Evolutionary conservation across 306 rosid genomes (phyloP), one percentile per base, ranked within the genome.

Genomic region (Prunus fruticosa): DNA sequence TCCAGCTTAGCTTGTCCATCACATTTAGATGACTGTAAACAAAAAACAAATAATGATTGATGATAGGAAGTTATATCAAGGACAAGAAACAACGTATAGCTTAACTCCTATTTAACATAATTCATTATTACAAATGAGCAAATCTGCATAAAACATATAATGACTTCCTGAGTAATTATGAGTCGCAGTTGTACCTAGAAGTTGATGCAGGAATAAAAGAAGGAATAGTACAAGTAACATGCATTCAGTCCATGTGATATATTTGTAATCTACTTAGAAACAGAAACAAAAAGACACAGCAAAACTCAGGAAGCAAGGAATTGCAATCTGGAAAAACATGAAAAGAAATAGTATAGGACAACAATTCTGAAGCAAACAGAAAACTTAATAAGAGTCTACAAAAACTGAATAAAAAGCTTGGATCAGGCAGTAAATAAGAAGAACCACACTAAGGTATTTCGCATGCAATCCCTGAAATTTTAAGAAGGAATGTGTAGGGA

Each of bases 1-100:
- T 80, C 81, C 76, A 74, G 70, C 67, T 54, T 71, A 22, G 67
- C 61, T 18, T 82, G 79, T 66, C 54, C 71, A 67, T 82, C 77
- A 76, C 79, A 23, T 19, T 73, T 61, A 67, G 81, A 78, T 62
- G 79, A 52, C 91, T 89, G 85, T 76, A 76, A 69, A 19, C 4
- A 30, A 72, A 49, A 38, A 30, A 56, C 74, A 57, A 46, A 67
- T 53, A 66, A 61, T 70, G 64, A 25, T 78, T 27, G 75, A 34
- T 28, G 41, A 4, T n/a, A 66, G 12, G 14, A 32, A 61, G 43
- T 34, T 69, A 64, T 45, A 25, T 64, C 20, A 38, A 30, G 34
- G 43, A 69, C 51, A 61, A 53, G 32, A 53, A 64, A n/a, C 50
- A 22, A 32, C 8, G 27, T 25, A 15, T 13, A 49, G 27, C 32